phyloP scores from a whole-genome alignment of 768 basidiomycete species.

The Kwoniella europaea region DNA sequence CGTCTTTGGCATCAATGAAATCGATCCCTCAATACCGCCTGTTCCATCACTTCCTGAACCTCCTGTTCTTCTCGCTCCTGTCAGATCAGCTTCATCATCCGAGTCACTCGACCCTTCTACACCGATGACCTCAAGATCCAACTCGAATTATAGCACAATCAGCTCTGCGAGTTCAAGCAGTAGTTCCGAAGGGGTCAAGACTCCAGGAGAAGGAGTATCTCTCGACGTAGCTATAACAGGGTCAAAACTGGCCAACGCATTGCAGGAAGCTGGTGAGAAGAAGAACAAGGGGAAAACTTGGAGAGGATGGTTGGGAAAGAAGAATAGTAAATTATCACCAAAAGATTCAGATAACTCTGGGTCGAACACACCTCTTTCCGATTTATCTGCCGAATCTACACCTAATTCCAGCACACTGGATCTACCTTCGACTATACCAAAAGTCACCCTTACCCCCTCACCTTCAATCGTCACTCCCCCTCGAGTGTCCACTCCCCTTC shows the following conservation, averaged over 20 bases:
- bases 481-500: constrained; percentile 2
- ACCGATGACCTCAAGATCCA: constrained; percentile 39
- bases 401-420: constrained; percentile 19
- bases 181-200: constrained; percentile 40
- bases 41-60: constrained; percentile 7
- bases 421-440: constrained; percentile 17
- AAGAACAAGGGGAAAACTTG: constrained; percentile 29
- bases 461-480: constrained; percentile 26
- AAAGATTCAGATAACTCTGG: constrained; percentile 18
- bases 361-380: constrained; percentile 14
- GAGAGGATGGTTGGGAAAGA: constrained; percentile 43
- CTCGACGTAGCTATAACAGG: constrained; percentile 34
- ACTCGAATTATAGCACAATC: constrained; percentile 32
- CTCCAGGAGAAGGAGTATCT: constrained; percentile 33
- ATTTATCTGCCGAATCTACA: constrained; percentile 18
- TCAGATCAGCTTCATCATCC: neutral
- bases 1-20: constrained; percentile 9
- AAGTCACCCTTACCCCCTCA: constrained; percentile 29
- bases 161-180: constrained; percentile 32
- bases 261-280: constrained; percentile 30
- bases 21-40: neutral
- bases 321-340: constrained; percentile 11
- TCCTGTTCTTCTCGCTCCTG: constrained; percentile 14
- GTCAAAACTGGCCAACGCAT: constrained; percentile 33
- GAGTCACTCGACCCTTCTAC: constrained; percentile 27